phyloP scores from a whole-genome alignment of 78 protist genomes.

The Pigoraptor vietnamica region DNA sequence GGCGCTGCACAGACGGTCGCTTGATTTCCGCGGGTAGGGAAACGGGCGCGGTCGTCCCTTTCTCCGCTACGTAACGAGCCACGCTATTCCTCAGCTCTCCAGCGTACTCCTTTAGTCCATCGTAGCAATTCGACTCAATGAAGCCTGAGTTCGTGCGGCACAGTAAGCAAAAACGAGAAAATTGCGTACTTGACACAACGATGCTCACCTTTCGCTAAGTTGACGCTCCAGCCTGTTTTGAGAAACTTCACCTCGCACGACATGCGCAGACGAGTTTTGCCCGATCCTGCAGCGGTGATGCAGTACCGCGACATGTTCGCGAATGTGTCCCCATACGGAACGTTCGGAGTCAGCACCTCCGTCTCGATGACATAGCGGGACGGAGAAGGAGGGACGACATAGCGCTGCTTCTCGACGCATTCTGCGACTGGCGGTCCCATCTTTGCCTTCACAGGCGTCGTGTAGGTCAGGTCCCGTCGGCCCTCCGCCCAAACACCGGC shows the following conservation, averaged over 20 bases:
- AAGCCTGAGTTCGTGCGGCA: too few relatives aligned
- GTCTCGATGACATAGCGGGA: background rate
- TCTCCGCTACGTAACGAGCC: background rate
- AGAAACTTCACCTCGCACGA: background rate
- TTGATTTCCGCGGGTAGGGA: background rate
- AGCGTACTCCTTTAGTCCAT: background rate
- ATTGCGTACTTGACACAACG: background rate
- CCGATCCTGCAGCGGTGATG: background rate
- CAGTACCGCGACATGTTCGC: background rate
- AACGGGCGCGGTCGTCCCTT: background rate
- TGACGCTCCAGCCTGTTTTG: background rate
- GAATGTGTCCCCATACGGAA: background rate
- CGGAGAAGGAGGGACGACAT: background rate
- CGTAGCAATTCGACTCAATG: background rate
- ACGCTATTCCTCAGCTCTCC: background rate
- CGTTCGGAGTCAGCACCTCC: background rate
- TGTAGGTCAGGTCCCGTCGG: background rate
- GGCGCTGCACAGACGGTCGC: background rate
- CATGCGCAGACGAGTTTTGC: background rate
- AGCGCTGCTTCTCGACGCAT: background rate
- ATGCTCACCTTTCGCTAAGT: background rate
- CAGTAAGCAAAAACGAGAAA: background rate
- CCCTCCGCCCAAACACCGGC: background rate
- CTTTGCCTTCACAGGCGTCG: background rate
- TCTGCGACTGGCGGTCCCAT: background rate